Evolutionary conservation across 805 yeast species (phyloP), one percentile per base, ranked within the genome.

Genomic region (Metschnikowia anglica): DNA sequence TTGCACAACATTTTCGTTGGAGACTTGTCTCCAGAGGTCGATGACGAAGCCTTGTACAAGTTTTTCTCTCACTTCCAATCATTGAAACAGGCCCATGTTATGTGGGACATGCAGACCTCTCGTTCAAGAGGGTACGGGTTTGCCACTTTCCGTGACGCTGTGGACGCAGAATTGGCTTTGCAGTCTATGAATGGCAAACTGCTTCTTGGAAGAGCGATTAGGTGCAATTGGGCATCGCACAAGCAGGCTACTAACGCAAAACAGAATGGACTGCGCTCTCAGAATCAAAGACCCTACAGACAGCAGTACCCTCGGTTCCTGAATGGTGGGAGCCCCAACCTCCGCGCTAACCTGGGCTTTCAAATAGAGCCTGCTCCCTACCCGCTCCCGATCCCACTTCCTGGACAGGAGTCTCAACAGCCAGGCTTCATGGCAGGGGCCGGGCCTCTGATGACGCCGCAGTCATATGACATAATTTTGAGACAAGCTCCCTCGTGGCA

Each of bases 101-200:
- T 88, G 96, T 88, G 97, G 96, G 96, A 89, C 61, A 87, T 88
- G 95, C 90, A 86, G 61, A 84, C 93, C 19, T 93, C 95, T 32
- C 74, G 96, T 59, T 87, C 95, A 2, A 74, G 96, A 65, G 95
- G 96, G 27, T 88, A 88, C 59, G 96, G 97, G 2, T 88, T 89
- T 63, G 93, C 88, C 10, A 82, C 91, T 1, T 89, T 89, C 56
- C 62, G 69, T 20, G 77, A 74, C 19, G 77, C 74, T 48, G 64
- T 69, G 15, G 91, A 87, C 51, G 96, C 96, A 2, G 88, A 84
- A 54, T 63, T 61, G 39, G 95, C 95, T 21, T 68, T 87, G 51
- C 74, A 73, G 43, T 65, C 81, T 21, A 86, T 83, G 88, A 84
- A 84, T 61, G 95, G 95, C 37, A 75, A 73, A 47, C 70, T 74